A percentile compares a stretch with the other conserved stretches of the same genome.
Conservation (phyloP, 257 asterid species). For the Capsicum baccatum region DNA sequence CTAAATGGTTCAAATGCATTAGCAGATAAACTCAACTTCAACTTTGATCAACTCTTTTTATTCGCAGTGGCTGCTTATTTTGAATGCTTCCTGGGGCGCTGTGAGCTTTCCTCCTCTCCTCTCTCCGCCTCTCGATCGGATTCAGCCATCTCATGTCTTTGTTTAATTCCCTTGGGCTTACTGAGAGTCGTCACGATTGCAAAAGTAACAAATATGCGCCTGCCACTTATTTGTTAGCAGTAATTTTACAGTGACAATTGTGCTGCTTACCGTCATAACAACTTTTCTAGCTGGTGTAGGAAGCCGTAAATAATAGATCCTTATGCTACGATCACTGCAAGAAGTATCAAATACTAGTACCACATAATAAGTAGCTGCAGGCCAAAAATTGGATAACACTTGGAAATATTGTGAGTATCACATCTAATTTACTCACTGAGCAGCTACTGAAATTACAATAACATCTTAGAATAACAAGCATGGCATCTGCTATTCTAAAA, state of each 20-base stretch:
- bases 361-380: slow-evolving; percentile 25
- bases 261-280: slow-evolving; percentile 65
- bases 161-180: slow-evolving; percentile 51
- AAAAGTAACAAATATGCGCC: background rate
- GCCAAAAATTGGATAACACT: background rate
- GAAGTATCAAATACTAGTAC: background rate
- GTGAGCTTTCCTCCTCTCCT: slow-evolving; percentile 81
- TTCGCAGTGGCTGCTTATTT: slow-evolving; percentile 52
- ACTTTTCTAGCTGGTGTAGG: slow-evolving; percentile 85
- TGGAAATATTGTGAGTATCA: background rate
- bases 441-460: background rate
- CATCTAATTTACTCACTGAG: background rate
- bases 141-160: slow-evolving; percentile 61
- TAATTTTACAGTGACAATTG: background rate
- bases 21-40: background rate
- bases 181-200: background rate
- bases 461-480: too few relatives aligned
- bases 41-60: slow-evolving; percentile 64
- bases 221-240: background rate
- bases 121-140: slow-evolving; percentile 65
- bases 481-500: slow-evolving; percentile 18
- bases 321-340: slow-evolving; percentile 91
- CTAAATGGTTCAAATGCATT: background rate
- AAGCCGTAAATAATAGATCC: slow-evolving; percentile 74
- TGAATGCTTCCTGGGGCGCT: slow-evolving; percentile 87